Conservation (phyloP, 805 yeast genomes). For the Hanseniaspora singularis region DNA sequence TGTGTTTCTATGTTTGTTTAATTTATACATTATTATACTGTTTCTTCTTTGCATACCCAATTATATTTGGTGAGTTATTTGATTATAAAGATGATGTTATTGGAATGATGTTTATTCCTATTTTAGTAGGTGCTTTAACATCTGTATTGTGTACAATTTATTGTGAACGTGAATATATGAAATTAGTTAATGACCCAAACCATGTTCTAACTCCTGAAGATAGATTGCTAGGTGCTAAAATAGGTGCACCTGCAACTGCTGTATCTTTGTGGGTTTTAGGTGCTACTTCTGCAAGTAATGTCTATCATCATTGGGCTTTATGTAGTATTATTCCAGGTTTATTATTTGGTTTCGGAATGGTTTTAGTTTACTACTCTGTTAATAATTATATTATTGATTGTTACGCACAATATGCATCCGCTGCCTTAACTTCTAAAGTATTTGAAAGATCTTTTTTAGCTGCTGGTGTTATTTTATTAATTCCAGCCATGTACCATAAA, state of each 20-base stretch:
- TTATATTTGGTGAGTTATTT: conserved; percentile 65
- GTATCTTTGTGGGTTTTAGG: conserved; percentile 69
- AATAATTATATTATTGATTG: conserved; percentile 84
- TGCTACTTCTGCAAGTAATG: conserved; percentile 58
- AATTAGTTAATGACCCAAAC: conserved; percentile 38
- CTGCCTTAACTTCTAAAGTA: conserved; percentile 72
- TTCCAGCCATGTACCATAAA: conserved; percentile 66
- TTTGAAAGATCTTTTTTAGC: conserved; percentile 52
- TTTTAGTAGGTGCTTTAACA: conserved; percentile 68
- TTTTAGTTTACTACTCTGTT: conserved; percentile 61
- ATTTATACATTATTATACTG: conserved; percentile 86
- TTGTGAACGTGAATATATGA: conserved; percentile 51
- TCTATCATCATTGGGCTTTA: conserved; percentile 47
- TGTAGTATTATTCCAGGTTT: conserved; percentile 70
- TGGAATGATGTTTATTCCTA: conserved; percentile 84
- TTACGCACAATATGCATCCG: conserved; percentile 68
- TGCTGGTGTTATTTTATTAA: conserved; percentile 74
- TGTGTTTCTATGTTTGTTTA: conserved; percentile 77
- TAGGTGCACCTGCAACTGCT: conserved; percentile 74
- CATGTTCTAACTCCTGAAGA: conserved; percentile 50
- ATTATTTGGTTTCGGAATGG: conserved; percentile 68
- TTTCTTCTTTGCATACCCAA: conserved; percentile 91
- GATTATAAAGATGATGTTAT: conserved; percentile 64
- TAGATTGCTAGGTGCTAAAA: conserved; percentile 66
- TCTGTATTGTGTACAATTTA: conserved; percentile 67